Evolutionary conservation across 805 yeast genomes (phyloP).

Genomic region (Torulaspora microellipsoides): DNA sequence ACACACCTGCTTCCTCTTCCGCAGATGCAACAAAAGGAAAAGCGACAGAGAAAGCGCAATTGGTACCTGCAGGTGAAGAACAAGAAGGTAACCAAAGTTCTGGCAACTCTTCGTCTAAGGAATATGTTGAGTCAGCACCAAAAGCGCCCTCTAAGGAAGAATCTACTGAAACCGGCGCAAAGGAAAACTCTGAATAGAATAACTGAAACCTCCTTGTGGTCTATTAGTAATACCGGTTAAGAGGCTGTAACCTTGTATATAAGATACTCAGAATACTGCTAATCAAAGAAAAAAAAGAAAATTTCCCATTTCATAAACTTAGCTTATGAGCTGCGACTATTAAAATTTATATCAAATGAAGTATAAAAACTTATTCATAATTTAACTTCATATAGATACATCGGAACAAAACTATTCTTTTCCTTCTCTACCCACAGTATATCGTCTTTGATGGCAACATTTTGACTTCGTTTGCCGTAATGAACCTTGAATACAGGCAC

Average conservation of each 20-base stretch:
- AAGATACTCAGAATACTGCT: neutral
- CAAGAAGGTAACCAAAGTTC: no score
- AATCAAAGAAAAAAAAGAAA: no score
- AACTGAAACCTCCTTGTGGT: no score
- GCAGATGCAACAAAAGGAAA: no score
- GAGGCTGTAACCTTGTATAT: conserved; percentile 5
- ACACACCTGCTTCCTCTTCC: conserved; percentile 15
- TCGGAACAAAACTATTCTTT: conserved; percentile 5
- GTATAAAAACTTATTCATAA: neutral
- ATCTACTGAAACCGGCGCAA: neutral
- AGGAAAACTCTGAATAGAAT: neutral
- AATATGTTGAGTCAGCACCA: neutral
- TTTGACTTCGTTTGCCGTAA: neutral
- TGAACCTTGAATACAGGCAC: conserved; percentile 25
- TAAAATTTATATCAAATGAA: no score
- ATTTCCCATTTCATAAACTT: no score
- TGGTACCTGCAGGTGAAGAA: no score
- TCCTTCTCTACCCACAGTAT: conserved; percentile 49
- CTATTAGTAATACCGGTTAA: neutral
- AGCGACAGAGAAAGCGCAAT: no score
- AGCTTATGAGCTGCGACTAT: no score
- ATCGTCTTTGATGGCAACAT: conserved; percentile 54
- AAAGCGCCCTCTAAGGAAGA: neutral
- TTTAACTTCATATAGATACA: conserved; percentile 11
- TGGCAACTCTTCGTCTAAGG: no score